A percentile compares a stretch with the other conserved stretches of the same genome.
Conservation (phyloP, 305 asterid genomes). For the Fraxinus sp. region DNA sequence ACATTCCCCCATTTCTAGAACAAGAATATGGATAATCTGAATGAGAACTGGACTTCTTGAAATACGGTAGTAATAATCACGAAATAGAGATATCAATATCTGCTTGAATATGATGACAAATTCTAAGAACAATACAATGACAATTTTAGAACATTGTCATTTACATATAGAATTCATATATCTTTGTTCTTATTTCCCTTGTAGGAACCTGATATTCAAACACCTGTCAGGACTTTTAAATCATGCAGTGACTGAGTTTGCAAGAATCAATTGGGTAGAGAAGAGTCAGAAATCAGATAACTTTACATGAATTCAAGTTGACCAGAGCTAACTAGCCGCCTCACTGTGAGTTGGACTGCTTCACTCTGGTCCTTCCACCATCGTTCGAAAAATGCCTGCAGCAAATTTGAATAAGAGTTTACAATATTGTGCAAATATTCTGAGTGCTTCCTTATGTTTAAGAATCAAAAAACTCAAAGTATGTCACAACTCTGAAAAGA, state of each 20-base stretch:
- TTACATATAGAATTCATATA: not conserved
- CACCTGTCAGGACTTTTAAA: not conserved
- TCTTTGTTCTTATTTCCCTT: not conserved
- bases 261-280: not conserved
- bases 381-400: conserved; percentile 77
- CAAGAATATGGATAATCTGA: conserved; percentile 4
- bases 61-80: not conserved
- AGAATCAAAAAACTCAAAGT: not conserved
- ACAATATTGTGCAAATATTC: not conserved
- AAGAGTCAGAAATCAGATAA: not conserved
- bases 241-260: not conserved
- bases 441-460: not conserved
- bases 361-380: conserved; percentile 88
- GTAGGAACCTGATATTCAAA: not conserved
- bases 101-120: not conserved
- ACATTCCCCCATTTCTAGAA: conserved; percentile 80
- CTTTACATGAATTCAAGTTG: conserved; percentile 81
- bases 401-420: conserved; percentile 3
- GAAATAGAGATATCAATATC: not conserved
- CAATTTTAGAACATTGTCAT: not conserved
- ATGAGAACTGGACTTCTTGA: not conserved
- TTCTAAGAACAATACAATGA: not conserved
- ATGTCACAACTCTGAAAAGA: not conserved
- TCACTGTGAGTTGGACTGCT: conserved; percentile 55
- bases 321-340: conserved; percentile 64